Percentiles rank a stretch among this genome's conserved stretches.
phyloP scores from a whole-genome alignment of 345 rosid genomes.

The Populus pruinosa region DNA sequence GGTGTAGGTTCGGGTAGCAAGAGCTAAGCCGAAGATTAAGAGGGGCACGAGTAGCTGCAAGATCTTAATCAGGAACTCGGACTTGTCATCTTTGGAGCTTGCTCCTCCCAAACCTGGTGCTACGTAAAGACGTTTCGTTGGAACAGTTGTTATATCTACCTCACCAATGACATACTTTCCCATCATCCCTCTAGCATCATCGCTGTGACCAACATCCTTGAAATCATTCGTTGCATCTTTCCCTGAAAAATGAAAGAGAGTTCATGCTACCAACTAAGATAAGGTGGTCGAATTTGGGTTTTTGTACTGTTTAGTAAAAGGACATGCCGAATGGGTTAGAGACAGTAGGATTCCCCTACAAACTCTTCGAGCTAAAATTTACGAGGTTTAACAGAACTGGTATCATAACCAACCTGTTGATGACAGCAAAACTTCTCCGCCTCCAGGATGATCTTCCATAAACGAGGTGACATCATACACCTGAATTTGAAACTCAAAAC shows the following conservation, averaged over 20 bases:
- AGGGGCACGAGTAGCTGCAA: conserved; percentile 87
- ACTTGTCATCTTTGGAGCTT: conserved; percentile 55
- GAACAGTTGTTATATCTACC: conserved; percentile 59
- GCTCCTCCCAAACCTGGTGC: conserved; percentile 47
- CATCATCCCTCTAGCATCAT: conserved; percentile 80
- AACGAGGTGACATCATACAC: conserved; percentile 92
- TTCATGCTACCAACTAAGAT: not conserved
- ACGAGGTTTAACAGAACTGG: not conserved
- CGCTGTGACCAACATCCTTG: conserved; percentile 97
- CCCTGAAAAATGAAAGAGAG: conserved; percentile 37
- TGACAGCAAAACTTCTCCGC: conserved; percentile 89
- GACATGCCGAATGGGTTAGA: not conserved
- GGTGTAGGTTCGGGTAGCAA: conserved; percentile 67
- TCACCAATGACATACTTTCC: conserved; percentile 67
- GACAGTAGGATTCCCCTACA: not conserved
- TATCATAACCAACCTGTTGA: conserved; percentile 55
- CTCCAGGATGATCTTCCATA: conserved; percentile 99
- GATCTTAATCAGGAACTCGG: conserved; percentile 66
- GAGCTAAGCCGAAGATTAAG: conserved; percentile 75
- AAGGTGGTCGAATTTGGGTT: not conserved
- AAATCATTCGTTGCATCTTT: conserved; percentile 91
- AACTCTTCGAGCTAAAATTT: not conserved
- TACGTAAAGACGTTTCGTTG: conserved; percentile 46
- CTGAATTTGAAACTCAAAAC: conserved; percentile 31
- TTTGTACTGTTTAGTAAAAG: not conserved